Conservation (phyloP, 2,329 filamentous ascomycete species). For the Byssochlamys sp. region DNA sequence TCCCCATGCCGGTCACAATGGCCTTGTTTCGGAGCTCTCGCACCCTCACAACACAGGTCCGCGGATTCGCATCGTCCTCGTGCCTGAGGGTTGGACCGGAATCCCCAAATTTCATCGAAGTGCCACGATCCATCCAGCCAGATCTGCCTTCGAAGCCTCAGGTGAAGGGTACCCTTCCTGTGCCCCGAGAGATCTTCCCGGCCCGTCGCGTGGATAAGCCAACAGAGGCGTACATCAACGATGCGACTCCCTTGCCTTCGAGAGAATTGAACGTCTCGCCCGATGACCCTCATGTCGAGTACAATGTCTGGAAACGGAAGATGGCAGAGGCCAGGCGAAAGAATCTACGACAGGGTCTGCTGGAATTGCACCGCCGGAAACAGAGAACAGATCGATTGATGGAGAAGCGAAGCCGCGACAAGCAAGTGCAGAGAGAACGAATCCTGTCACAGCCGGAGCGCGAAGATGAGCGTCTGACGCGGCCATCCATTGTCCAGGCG, state of each 20-base stretch:
- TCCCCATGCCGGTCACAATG: slow-evolving; percentile 16
- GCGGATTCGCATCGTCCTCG: slow-evolving; percentile 30
- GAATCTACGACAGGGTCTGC: slow-evolving; percentile 63
- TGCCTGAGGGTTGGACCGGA: slow-evolving; percentile 51
- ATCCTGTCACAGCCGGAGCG: slow-evolving; percentile 56
- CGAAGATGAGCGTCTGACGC: slow-evolving; percentile 67
- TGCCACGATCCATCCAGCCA: slow-evolving; percentile 68
- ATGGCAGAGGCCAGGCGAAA: slow-evolving; percentile 63
- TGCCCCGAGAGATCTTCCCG: slow-evolving; percentile 72
- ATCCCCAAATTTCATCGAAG: slow-evolving; percentile 75
- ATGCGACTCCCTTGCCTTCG: slow-evolving; percentile 48
- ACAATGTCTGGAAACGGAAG: slow-evolving; percentile 56
- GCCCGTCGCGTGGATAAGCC: slow-evolving; percentile 53
- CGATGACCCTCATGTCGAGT: slow-evolving; percentile 37
- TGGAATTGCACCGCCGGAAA: slow-evolving; percentile 60
- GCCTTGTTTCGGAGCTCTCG: slow-evolving; percentile 28
- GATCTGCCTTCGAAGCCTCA: slow-evolving; percentile 40
- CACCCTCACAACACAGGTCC: slow-evolving; percentile 28
- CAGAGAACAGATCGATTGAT: slow-evolving; percentile 30
- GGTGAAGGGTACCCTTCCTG: slow-evolving; percentile 70
- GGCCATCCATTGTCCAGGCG: slow-evolving; percentile 51
- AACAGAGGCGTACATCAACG: slow-evolving; percentile 49
- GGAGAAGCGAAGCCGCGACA: slow-evolving; percentile 35
- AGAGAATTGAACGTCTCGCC: slow-evolving; percentile 21
- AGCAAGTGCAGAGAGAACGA: slow-evolving; percentile 42